Evolutionary conservation across 768 basidiomycete species (phyloP).

Genomic region (Podaxis mareebaensis): DNA sequence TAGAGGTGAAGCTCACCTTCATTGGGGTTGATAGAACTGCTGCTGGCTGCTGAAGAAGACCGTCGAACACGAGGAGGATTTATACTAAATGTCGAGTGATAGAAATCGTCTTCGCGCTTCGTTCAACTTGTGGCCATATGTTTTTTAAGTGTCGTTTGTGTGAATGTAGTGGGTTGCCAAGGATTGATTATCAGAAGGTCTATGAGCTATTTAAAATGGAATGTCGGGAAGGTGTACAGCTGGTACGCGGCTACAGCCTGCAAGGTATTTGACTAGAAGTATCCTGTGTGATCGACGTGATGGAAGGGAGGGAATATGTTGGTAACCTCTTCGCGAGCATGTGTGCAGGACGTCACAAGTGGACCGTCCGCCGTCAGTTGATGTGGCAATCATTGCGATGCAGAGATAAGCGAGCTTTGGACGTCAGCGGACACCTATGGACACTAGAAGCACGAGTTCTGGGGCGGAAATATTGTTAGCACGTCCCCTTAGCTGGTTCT

Average conservation of each 20-base stretch:
- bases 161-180: background rate
- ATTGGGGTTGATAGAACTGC: background rate
- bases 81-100: background rate
- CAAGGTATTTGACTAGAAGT: background rate
- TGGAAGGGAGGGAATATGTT: background rate
- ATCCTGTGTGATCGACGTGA: background rate
- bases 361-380: background rate
- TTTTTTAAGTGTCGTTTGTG: too few species aligned
- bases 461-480: too few species aligned
- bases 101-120: background rate
- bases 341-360: background rate
- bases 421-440: too few species aligned
- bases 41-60: background rate
- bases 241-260: background rate
- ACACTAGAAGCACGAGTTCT: too few species aligned
- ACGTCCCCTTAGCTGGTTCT: too few species aligned
- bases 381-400: background rate
- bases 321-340: background rate
- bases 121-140: background rate
- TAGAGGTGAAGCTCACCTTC: background rate
- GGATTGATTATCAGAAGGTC: background rate
- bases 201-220: too few species aligned
- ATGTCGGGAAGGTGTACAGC: too few species aligned
- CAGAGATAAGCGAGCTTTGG: background rate
- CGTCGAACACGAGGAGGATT: background rate